These are phyloP conservation scores for Drosera spatulata DNA, from an alignment of 179 eudicot species.

Conservation along the genomic window DNA sequence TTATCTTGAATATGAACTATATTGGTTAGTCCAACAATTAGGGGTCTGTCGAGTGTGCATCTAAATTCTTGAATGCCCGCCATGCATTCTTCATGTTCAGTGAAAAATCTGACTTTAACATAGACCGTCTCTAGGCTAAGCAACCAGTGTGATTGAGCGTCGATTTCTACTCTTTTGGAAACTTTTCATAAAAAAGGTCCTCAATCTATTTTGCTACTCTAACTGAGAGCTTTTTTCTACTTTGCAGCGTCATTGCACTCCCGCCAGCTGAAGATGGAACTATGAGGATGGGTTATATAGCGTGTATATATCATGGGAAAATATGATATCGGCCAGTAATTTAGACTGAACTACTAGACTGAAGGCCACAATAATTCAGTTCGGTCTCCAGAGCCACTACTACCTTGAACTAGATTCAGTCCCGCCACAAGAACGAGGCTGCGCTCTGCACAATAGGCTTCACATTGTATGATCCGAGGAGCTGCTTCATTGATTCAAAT, in stretches of 20 bases:
- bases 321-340: slow-evolving; percentile 18
- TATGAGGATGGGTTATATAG: slow-evolving; percentile 26
- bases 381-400: slow-evolving; percentile 24
- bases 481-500: not conserved
- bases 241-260: slow-evolving; percentile 56
- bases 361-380: slow-evolving; percentile 12
- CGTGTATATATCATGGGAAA: slow-evolving; percentile 40
- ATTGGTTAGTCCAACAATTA: not conserved
- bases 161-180: not conserved
- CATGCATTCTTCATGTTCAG: no score
- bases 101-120: no score
- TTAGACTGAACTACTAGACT: slow-evolving; percentile 10
- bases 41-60: not conserved
- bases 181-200: not conserved
- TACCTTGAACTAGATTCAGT: slow-evolving; percentile 17
- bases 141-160: no score
- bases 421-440: not conserved
- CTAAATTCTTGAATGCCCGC: not conserved
- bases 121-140: no score
- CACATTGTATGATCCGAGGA: not conserved
- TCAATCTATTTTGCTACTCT: not conserved
- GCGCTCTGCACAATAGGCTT: not conserved
- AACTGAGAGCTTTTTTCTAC: not conserved
- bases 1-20: not conserved
- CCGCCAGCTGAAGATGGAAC: slow-evolving; percentile 63